Base-by-base conservation (phyloP, 345 rosid genomes). In the Populus pruinosa region DNA sequence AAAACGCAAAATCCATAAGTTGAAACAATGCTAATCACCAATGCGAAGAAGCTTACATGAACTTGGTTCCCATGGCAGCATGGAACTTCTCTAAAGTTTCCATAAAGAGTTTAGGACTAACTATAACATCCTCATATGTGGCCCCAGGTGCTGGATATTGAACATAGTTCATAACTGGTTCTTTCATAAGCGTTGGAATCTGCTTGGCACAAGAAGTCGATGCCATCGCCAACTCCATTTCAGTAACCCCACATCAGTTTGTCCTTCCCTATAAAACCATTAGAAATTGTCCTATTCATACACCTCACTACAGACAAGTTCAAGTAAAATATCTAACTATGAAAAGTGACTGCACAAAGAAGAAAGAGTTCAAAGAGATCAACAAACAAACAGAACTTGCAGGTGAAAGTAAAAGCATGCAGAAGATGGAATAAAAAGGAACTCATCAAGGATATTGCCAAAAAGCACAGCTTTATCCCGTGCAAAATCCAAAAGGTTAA, bases 171-270 rank as follows among this genome's bases (percentile, higher is more conserved):
- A 83, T 67, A 9, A 74, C 71, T 43, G 85, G 69, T 78, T 88
- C 92, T 81, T 83, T 87, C 88, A 83, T 63, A 61, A 86, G 80
- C 82, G 87, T 61, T 59, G 85, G 82, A 69, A 83, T 86, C 87
- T 90, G 94, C 80, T 90, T 86, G 66, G 87, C 86, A 76, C 86
- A 89, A 84, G 98, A 91, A 82, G 90, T 89, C 76, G 99, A 96
- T 78, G 97, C 91, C 97, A 96, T 96, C 44, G 69, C 81, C 86
- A 79, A 76, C 83, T 73, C 69, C 86, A 72, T 70, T 55, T 71
- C 76, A 65, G 79, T 20, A 77, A 44, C 59, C 76, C 74, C 75
- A 67, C 53, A 70, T 4, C 18, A 72, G 56, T 56, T 63, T 69
- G 56, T 75, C 63, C 83, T 77, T 72, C 55, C 59, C 82, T 80